phyloP scores from a whole-genome alignment of 202 grass and related monocot genomes.

The Dendrocalamus latiflorus region DNA sequence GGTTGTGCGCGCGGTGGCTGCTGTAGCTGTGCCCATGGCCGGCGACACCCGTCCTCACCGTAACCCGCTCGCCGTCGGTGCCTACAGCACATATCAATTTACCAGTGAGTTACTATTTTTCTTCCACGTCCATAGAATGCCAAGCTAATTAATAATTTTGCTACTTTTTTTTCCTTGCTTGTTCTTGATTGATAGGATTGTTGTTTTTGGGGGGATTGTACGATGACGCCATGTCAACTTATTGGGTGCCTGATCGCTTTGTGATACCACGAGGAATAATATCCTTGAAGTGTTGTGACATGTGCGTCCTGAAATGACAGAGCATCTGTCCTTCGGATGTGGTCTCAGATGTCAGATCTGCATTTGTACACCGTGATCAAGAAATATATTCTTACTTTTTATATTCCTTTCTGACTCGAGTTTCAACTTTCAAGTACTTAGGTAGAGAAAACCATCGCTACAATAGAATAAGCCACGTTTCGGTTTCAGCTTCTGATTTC shows the following conservation, averaged over 20 bases:
- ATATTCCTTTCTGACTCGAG: no score
- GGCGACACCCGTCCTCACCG: neutral
- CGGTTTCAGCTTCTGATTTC: no score
- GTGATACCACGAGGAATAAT: neutral
- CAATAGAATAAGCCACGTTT: no score
- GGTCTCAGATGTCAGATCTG: neutral
- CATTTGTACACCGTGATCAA: neutral
- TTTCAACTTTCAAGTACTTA: no score
- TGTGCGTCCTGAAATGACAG: neutral
- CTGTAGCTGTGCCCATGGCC: neutral
- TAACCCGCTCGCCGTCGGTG: neutral
- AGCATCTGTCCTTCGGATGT: neutral
- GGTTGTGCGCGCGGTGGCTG: conserved; percentile 1
- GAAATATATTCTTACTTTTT: neutral
- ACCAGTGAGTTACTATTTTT: neutral
- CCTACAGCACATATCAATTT: neutral
- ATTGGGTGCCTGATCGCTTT: neutral
- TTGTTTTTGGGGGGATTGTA: neutral
- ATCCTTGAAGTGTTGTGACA: neutral
- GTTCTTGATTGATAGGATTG: neutral
- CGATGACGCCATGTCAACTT: conserved; percentile 4
- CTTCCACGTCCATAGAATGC: neutral
- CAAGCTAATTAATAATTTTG: neutral
- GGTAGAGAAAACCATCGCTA: no score
- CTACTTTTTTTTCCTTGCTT: neutral